Evolutionary conservation across 345 rosid species (phyloP).

Genomic region (Dipteronia dyeriana): DNA sequence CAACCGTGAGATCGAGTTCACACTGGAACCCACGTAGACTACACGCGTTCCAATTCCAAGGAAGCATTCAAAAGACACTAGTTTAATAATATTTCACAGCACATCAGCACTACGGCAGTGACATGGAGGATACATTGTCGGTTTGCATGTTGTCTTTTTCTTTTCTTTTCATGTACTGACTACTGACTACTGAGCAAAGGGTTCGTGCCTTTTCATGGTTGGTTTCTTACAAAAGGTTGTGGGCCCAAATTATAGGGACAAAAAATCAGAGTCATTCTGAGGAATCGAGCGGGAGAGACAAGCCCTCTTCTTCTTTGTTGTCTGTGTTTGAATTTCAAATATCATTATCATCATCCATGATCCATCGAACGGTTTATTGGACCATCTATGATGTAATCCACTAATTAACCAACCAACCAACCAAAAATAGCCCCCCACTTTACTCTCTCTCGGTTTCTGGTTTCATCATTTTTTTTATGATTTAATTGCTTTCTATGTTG

Average conservation of each 20-base stretch:
- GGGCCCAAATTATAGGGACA: constrained; percentile 11
- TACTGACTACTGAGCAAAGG: constrained; percentile 11
- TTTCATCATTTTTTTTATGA: neutral
- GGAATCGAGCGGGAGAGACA: constrained; percentile 41
- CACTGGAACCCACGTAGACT: neutral
- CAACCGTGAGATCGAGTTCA: neutral
- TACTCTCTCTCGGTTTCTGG: constrained; percentile 6
- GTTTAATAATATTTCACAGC: neutral
- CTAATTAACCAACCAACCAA: too few species aligned
- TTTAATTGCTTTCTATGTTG: neutral
- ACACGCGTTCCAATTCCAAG: neutral
- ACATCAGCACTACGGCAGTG: constrained; percentile 14
- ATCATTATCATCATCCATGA: too few species aligned
- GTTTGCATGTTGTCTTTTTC: constrained; percentile 24
- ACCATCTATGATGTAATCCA: constrained; percentile 19
- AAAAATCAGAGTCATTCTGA: neutral
- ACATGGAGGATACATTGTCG: constrained; percentile 30
- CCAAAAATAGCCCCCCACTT: neutral
- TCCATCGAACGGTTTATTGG: constrained; percentile 25
- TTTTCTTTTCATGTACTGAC: constrained; percentile 12
- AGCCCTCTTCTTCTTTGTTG: constrained; percentile 16
- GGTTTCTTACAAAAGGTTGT: constrained; percentile 10
- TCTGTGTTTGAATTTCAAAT: constrained; percentile 48
- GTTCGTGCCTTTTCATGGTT: constrained; percentile 28
- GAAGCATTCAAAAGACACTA: neutral